Evolutionary conservation across 73 alveolate genomes (phyloP), one percentile per base, ranked within the genome.

Genomic region (Effrenium voratum): DNA sequence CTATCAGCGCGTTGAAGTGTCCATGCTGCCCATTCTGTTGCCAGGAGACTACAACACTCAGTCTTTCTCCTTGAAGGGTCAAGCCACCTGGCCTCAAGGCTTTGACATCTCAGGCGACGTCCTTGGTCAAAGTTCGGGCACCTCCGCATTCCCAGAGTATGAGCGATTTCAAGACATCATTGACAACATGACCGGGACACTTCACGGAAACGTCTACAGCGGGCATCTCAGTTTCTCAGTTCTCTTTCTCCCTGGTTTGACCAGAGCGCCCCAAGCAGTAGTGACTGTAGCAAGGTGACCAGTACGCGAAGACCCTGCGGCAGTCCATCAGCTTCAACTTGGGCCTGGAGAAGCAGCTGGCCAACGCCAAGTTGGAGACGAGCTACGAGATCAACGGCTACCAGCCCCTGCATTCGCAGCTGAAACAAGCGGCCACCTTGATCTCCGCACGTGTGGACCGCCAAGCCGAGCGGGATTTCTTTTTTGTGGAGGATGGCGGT

Each of bases 71-170:
- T 19, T 87, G 50, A 60, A 43, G 95, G 84, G 84, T 49, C 47
- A 79, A 66, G 95, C 95, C 49, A 87, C 95, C 13, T 87, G 95
- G 95, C 95, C 95, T 28, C 95, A 87, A 50, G 95, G 95, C 36
- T 87, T 87, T 22, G 95, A 87, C 38, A 52, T 87, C 66, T 45
- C 85, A 30, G 95, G 95, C 26, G 95, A 87, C 40, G 95, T 87
- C 72, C 38, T 87, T 47, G 95, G 95, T 36, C 84, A 66, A 32
- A 30, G 34, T 57, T 28, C 47, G n/a, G 95, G 95, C 41, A 70
- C 13, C 24, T 66, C 95, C 59, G 95, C 95, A 70, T 87, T 87
- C 49, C 95, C 95, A 30, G 95, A 87, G 70, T 87, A 87, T n/a
- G 66, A 66, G 95, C 95, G 95, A 19, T 59, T 87, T 63, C 55